Percentiles rank a stretch among this genome's conserved stretches.
phyloP scores from a whole-genome alignment of 2,329 filamentous ascomycete species.

The Clarireedia monteithiana region DNA sequence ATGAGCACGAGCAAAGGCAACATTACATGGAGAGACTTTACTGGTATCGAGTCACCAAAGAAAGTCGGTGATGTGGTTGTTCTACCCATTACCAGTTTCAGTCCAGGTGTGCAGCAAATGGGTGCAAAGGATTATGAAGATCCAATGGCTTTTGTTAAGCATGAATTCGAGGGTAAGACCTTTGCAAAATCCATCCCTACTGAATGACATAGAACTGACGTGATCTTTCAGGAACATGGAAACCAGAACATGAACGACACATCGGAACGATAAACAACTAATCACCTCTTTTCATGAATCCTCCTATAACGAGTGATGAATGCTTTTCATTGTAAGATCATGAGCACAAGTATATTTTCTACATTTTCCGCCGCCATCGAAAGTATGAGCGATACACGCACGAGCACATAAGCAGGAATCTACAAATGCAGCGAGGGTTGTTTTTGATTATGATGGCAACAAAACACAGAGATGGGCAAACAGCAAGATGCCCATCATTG shows the following conservation, averaged over 20 bases:
- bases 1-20: constrained; percentile 58
- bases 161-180: constrained; percentile 79
- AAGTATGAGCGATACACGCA: constrained; percentile 9
- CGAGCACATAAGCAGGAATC: neutral
- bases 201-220: neutral
- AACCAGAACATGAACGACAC: constrained; percentile 63
- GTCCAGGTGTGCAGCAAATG: constrained; percentile 90
- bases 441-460: neutral
- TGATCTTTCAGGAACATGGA: constrained; percentile 56
- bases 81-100: constrained; percentile 94
- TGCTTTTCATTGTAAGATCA: neutral
- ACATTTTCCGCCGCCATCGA: constrained; percentile 7
- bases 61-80: constrained; percentile 91
- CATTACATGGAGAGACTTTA: constrained; percentile 84
- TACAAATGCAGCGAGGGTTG: neutral
- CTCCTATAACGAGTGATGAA: neutral
- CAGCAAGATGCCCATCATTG: neutral
- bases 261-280: constrained; percentile 40
- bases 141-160: constrained; percentile 95
- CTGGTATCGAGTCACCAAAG: constrained; percentile 73
- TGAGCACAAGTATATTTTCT: neutral
- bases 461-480: neutral
- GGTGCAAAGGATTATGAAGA: constrained; percentile 80
- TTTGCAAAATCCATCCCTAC: neutral
- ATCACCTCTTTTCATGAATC: neutral